Conservation (phyloP, 1,284 basidiomycete species). For the Moesziomyces antarcticus region DNA sequence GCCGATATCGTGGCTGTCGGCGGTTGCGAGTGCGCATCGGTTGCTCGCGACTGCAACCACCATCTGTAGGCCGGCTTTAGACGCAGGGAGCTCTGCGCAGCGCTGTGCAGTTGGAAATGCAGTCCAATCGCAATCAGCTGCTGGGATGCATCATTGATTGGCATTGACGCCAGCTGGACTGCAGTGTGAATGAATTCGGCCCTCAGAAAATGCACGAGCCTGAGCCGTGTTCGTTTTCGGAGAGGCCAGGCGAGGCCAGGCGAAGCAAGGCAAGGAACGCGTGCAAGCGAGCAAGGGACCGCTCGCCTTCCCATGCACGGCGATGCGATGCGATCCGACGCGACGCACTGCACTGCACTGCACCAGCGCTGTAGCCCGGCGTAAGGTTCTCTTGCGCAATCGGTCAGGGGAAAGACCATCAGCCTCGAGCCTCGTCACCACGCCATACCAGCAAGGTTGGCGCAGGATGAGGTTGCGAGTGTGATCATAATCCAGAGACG, state of each 20-base stretch:
- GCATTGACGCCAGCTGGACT: neutral
- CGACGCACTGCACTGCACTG: constrained; percentile 11
- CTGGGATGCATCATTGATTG: neutral
- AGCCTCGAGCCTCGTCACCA: neutral
- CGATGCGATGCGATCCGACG: constrained; percentile 5
- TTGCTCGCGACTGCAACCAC: neutral
- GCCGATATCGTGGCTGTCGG: neutral
- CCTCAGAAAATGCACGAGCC: too few relatives aligned
- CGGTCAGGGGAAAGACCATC: neutral
- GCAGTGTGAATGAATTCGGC: too few relatives aligned
- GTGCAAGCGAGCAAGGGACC: neutral
- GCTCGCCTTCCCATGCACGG: neutral
- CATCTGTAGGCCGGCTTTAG: neutral
- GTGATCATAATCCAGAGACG: too few relatives aligned
- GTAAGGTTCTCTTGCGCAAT: constrained; percentile 9
- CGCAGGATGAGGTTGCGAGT: too few relatives aligned
- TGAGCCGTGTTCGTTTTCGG: too few relatives aligned
- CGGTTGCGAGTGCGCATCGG: neutral
- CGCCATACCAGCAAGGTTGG: too few relatives aligned
- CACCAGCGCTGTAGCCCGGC: constrained; percentile 11
- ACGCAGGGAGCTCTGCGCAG: neutral
- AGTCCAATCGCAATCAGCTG: neutral
- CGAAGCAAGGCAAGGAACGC: neutral
- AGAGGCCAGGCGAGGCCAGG: too few relatives aligned
- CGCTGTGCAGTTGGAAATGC: neutral